A percentile compares a stretch with the other conserved stretches of the same genome.
Conservation (phyloP, 1,284 basidiomycete species). For the Ceratobasidium sp. region DNA sequence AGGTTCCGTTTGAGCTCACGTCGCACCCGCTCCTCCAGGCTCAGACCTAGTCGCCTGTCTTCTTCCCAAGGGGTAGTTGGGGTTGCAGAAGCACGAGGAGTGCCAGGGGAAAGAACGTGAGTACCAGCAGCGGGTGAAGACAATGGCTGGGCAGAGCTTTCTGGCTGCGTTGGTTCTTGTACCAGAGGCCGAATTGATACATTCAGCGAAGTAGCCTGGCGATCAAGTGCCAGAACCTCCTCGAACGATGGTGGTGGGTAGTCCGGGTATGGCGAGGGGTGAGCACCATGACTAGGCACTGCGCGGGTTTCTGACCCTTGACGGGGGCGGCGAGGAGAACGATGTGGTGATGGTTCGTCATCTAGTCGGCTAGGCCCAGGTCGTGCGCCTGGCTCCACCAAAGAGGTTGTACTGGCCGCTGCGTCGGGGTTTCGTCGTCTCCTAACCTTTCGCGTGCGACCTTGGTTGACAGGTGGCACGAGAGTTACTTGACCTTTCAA, state of each 20-base stretch:
- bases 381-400: constrained; percentile 5
- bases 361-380: constrained; percentile 19
- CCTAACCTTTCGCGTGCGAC: constrained; percentile 32
- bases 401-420: constrained; percentile 8
- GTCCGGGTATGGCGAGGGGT: constrained; percentile 28
- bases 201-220: not conserved
- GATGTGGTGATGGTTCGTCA: not conserved
- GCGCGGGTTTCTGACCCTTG: constrained; percentile 22
- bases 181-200: not conserved
- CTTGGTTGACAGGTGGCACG: constrained; percentile 42
- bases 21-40: constrained; percentile 34
- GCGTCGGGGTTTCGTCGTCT: constrained; percentile 32
- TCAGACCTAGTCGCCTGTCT: constrained; percentile 32
- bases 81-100: not conserved
- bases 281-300: constrained; percentile 20
- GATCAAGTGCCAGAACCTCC: constrained; percentile 38
- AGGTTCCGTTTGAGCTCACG: constrained; percentile 36
- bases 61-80: constrained; percentile 32
- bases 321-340: constrained; percentile 32
- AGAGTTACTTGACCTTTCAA: constrained; percentile 37
- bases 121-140: not conserved
- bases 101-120: not conserved
- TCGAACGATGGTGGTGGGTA: constrained; percentile 42
- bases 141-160: not conserved
- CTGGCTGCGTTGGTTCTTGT: not conserved